Evolutionary conservation across 129 eudicot genomes (phyloP).

Genomic region (Ambrosia trifida): DNA sequence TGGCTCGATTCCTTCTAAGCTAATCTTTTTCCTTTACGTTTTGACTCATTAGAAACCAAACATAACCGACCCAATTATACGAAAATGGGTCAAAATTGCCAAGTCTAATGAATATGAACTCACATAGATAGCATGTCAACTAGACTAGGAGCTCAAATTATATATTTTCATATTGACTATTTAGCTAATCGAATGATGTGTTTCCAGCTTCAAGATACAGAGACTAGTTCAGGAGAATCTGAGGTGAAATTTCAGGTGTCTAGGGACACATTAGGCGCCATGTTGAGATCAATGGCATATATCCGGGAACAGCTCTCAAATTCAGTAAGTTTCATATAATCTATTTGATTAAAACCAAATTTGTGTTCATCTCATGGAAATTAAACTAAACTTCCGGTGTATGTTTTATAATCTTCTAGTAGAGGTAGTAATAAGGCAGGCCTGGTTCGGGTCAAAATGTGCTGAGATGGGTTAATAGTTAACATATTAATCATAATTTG

Average conservation of each 20-base stretch:
- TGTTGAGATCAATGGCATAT: conserved; percentile 98
- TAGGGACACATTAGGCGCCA: conserved; percentile 92
- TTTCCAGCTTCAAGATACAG: conserved; percentile 87
- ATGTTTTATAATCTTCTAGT: not conserved
- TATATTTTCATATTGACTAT: not conserved
- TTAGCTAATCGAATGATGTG: not conserved
- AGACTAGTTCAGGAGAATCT: conserved; percentile 73
- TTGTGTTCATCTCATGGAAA: not conserved
- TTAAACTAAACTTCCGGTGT: not conserved
- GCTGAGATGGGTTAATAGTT: not conserved
- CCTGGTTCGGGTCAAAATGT: not conserved
- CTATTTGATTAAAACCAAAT: not conserved
- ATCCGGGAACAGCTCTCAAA: conserved; percentile 88
- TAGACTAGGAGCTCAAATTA: conserved; percentile 2
- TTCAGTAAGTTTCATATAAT: conserved; percentile 47
- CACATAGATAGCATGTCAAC: not conserved
- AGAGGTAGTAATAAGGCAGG: conserved; percentile 8
- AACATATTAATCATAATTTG: not conserved
- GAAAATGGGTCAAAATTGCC: not conserved
- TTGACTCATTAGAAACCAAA: conserved; percentile 7
- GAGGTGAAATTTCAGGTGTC: conserved; percentile 97
- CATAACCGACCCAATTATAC: not conserved
- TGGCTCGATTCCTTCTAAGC: not conserved
- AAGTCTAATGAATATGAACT: conserved; percentile 5
- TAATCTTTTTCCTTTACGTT: not conserved